Evolutionary conservation across 2,329 filamentous ascomycete species (phyloP).

Genomic region (Blastomyces gilchristii): DNA sequence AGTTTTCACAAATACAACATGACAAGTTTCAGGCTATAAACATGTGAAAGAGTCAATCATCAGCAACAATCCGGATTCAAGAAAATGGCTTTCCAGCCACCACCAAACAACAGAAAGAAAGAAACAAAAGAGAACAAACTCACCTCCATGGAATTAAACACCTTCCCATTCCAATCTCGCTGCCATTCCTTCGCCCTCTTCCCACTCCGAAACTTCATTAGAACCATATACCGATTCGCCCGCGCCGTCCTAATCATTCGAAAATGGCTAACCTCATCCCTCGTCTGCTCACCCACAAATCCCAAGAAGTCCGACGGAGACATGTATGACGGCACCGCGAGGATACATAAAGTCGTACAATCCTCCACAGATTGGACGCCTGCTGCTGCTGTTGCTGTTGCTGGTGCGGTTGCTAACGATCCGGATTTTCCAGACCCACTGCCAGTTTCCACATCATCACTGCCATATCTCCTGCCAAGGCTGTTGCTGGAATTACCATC

Average conservation of each 20-base stretch:
- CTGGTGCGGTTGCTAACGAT: not conserved
- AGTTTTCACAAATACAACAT: constrained; percentile 87
- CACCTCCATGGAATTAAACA: constrained; percentile 87
- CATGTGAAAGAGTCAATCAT: constrained; percentile 9
- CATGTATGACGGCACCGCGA: constrained; percentile 90
- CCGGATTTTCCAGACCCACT: not conserved
- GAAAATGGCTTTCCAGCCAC: not conserved
- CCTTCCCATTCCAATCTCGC: constrained; percentile 78
- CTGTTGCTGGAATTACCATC: constrained; percentile 15
- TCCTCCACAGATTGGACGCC: constrained; percentile 37
- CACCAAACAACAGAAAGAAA: constrained; percentile 4
- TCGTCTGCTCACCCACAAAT: constrained; percentile 80
- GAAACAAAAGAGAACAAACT: constrained; percentile 21
- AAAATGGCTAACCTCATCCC: constrained; percentile 82
- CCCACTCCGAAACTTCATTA: constrained; percentile 81
- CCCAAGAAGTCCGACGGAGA: constrained; percentile 82
- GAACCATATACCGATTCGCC: constrained; percentile 84
- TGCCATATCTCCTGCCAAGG: constrained; percentile 12
- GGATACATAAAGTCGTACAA: constrained; percentile 82
- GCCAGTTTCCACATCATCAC: constrained; percentile 13
- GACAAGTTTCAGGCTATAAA: constrained; percentile 75
- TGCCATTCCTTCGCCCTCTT: constrained; percentile 70
- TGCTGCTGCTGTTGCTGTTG: not conserved
- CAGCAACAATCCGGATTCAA: constrained; percentile 11
- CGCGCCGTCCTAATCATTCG: constrained; percentile 83